phyloP scores from a whole-genome alignment of 73 alveolate genomes.

The Paramecium caudatum region DNA sequence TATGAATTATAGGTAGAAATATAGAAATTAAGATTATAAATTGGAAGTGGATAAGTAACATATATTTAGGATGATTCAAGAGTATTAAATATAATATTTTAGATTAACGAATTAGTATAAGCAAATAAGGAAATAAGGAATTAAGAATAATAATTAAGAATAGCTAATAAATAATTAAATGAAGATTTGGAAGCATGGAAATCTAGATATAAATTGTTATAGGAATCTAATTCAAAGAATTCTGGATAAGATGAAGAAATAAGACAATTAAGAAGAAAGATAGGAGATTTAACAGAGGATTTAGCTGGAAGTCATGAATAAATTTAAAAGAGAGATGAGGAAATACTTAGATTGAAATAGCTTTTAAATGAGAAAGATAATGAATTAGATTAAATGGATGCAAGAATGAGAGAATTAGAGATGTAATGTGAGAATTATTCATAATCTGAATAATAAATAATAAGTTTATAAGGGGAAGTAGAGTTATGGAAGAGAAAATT shows the following conservation, averaged over 20 bases:
- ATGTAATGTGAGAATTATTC: not conserved
- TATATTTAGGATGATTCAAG: conserved; percentile 13
- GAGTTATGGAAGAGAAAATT: conserved; percentile 52
- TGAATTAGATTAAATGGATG: conserved; percentile 19
- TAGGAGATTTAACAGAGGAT: not conserved
- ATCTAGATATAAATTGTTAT: conserved; percentile 6
- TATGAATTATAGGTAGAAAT: conserved; percentile 45
- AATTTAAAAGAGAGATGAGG: not conserved
- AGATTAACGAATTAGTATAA: conserved; percentile 21
- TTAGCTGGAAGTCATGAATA: not conserved
- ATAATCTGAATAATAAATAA: conserved; percentile 1
- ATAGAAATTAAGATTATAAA: not conserved
- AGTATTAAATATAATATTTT: not conserved
- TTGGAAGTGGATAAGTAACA: not conserved
- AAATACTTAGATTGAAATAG: not conserved
- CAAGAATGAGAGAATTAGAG: conserved; percentile 26
- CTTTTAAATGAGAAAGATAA: conserved; percentile 18
- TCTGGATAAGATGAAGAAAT: conserved; percentile 49
- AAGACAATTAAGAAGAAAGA: conserved; percentile 14
- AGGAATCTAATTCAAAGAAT: conserved; percentile 8
- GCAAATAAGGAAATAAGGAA: conserved; percentile 32
- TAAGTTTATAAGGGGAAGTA: conserved; percentile 53
- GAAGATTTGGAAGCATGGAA: conserved; percentile 50
- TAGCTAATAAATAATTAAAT: not conserved
- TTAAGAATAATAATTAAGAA: conserved; percentile 55